Evolutionary conservation across 2,329 filamentous ascomycete species (phyloP).

Genomic region (Apiospora hydei): DNA sequence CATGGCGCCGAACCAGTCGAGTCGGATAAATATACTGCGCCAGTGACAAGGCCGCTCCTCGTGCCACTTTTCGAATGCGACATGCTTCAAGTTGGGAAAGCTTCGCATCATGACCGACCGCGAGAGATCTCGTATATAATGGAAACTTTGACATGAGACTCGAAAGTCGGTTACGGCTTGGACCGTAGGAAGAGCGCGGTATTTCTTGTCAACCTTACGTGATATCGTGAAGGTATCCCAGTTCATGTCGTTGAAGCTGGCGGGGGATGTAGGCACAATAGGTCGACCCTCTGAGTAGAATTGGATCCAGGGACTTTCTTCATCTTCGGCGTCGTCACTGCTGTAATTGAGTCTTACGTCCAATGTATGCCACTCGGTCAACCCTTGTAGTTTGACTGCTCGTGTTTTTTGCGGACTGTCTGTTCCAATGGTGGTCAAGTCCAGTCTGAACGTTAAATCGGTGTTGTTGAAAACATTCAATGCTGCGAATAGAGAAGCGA

Average conservation of each 20-base stretch:
- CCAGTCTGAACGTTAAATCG: not conserved
- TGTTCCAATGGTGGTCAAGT: not conserved
- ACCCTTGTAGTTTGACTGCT: not conserved
- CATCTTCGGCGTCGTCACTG: not conserved
- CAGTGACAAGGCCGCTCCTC: not conserved
- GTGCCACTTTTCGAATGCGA: not conserved
- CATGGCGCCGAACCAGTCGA: not conserved
- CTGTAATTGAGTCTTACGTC: not conserved
- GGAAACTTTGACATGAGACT: not conserved
- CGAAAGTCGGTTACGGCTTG: not conserved
- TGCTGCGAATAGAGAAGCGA: accelerated
- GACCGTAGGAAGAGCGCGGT: not conserved
- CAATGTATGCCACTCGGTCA: not conserved
- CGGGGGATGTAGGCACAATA: not conserved
- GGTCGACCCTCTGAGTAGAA: not conserved
- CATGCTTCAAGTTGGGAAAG: not conserved
- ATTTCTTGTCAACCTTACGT: accelerated
- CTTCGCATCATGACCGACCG: not conserved
- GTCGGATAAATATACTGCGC: not conserved
- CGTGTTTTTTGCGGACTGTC: not conserved
- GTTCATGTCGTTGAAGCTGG: not conserved
- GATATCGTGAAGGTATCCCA: not conserved
- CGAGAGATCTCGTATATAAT: not conserved
- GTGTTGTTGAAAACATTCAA: not conserved
- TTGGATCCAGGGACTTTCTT: not conserved